Evolutionary conservation across 2,329 filamentous ascomycete species (phyloP).

Genomic region (Teratosphaeria zuluensis): DNA sequence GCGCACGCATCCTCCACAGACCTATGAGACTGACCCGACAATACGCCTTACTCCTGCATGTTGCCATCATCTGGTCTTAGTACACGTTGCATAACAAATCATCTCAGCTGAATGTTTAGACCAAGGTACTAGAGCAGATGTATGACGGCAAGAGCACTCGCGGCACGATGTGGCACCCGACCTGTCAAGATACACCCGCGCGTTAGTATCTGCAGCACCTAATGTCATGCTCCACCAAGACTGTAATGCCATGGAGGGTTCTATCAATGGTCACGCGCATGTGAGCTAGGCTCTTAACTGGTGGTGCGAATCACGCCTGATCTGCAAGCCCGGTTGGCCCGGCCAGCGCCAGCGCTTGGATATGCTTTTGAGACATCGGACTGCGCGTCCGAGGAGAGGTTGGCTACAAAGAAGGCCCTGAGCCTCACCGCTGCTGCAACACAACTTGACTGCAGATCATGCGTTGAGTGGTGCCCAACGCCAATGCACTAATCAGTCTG

Average conservation of each 20-base stretch:
- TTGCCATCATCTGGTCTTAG: background rate
- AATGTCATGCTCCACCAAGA: background rate
- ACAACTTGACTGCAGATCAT: background rate
- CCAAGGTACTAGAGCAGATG: background rate
- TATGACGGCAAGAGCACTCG: background rate
- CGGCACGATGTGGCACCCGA: background rate
- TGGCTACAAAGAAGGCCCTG: background rate
- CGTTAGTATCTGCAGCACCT: background rate
- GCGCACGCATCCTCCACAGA: background rate
- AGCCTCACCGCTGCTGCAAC: background rate
- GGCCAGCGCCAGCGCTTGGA: background rate
- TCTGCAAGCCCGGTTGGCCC: background rate
- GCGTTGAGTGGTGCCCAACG: background rate
- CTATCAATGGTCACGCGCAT: background rate
- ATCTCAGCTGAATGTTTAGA: background rate
- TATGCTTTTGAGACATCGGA: background rate
- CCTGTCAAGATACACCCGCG: background rate
- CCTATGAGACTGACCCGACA: background rate
- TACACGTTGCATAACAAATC: background rate
- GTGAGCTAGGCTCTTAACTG: background rate
- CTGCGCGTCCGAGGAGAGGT: background rate
- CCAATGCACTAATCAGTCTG: background rate
- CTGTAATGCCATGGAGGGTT: background rate
- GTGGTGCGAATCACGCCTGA: background rate
- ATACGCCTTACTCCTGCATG: background rate